Evolutionary conservation across 352 stramenopile genomes (phyloP).

Genomic region (Globisporangium ultimum): DNA sequence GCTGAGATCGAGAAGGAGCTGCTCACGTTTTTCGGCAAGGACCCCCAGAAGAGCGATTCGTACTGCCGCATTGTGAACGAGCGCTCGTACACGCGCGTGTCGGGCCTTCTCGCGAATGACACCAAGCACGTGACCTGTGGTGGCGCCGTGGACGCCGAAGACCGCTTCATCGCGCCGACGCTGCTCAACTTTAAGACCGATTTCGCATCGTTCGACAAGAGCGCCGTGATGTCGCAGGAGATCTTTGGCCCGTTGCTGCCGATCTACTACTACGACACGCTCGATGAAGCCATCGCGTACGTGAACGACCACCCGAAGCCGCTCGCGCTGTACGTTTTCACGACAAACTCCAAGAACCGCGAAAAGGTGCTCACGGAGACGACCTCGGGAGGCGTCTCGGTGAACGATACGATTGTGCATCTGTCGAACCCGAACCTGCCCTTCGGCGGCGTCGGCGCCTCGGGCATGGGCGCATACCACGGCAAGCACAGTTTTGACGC

Average conservation of each 20-base stretch:
- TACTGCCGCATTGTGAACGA: slow-evolving; percentile 34
- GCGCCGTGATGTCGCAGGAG: slow-evolving; percentile 88
- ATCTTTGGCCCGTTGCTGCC: slow-evolving; percentile 96
- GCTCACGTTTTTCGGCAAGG: slow-evolving; percentile 50
- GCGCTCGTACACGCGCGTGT: slow-evolving; percentile 8
- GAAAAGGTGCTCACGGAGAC: slow-evolving; percentile 39
- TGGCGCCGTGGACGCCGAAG: slow-evolving; percentile 50
- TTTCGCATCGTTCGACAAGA: slow-evolving; percentile 38
- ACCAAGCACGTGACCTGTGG: slow-evolving; percentile 54
- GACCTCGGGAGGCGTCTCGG: slow-evolving; percentile 47
- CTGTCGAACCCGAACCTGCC: slow-evolving; percentile 58
- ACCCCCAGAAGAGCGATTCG: slow-evolving; percentile 40
- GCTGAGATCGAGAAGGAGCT: slow-evolving; percentile 32
- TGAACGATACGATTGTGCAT: slow-evolving; percentile 88
- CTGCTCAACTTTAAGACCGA: slow-evolving; percentile 87
- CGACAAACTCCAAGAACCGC: slow-evolving; percentile 33
- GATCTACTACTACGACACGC: slow-evolving; percentile 77
- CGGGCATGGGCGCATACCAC: slow-evolving; percentile 82
- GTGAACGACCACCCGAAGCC: slow-evolving; percentile 61
- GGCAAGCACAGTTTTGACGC: slow-evolving; percentile 78
- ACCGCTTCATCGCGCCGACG: slow-evolving; percentile 84
- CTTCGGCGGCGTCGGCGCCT: slow-evolving; percentile 81
- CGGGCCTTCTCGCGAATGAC: slow-evolving; percentile 55
- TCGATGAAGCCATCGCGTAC: slow-evolving; percentile 33
- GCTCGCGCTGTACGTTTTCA: slow-evolving; percentile 87